phyloP scores from a whole-genome alignment of 106 monocot species.

The Allium sativum region DNA sequence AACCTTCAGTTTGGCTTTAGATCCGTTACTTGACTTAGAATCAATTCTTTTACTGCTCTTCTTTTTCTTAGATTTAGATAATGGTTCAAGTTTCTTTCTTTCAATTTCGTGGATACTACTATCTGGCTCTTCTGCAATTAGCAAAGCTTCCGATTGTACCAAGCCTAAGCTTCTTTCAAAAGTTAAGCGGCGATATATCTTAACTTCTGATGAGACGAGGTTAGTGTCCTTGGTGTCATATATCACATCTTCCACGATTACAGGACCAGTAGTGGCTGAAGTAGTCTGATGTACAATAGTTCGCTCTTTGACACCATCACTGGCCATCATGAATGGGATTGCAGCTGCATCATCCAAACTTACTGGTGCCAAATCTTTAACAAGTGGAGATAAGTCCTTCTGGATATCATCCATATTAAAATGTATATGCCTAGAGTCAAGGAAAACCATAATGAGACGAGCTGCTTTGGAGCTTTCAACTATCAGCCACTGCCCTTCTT shows the following conservation, averaged over 20 bases:
- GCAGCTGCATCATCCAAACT: conserved; percentile 34
- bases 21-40: conserved; percentile 12
- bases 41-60: conserved; percentile 28
- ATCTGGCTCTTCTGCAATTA: conserved; percentile 33
- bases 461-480: conserved; percentile 90
- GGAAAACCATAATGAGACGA: conserved; percentile 94
- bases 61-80: conserved; percentile 46
- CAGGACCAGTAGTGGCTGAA: conserved; percentile 70
- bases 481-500: conserved; percentile 94
- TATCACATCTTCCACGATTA: conserved; percentile 83
- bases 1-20: conserved; percentile 46
- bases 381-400: conserved; percentile 92
- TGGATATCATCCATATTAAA: conserved; percentile 68
- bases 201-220: conserved; percentile 11
- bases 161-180: conserved; percentile 87
- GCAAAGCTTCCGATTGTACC: conserved; percentile 88
- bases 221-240: conserved; percentile 45
- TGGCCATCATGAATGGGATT: conserved; percentile 94
- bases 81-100: conserved; percentile 19
- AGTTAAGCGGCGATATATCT: conserved; percentile 65
- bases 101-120: conserved; percentile 12
- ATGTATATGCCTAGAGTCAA: conserved; percentile 63
- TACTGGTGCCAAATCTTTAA: conserved; percentile 56
- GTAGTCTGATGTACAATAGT: conserved; percentile 56
- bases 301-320: conserved; percentile 77